These are phyloP conservation scores for Phyllosticta paracitricarpa DNA, from an alignment of 2,329 filamentous ascomycete species.

Conservation along the genomic window DNA sequence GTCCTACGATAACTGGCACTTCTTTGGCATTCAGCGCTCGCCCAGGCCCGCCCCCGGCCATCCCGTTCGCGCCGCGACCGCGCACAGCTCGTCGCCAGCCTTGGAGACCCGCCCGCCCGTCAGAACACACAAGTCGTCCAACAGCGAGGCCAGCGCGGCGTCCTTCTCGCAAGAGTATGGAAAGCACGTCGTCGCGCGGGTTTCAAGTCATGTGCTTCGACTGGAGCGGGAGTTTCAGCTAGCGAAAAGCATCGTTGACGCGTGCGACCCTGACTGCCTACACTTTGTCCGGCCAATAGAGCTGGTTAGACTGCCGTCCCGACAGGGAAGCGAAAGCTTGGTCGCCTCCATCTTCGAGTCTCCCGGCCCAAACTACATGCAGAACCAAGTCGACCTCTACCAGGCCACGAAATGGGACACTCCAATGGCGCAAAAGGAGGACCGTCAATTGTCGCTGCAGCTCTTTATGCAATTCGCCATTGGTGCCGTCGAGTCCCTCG, in stretches of 20 bases:
- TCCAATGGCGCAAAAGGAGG: constrained; percentile 14
- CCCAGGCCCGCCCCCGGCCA: not conserved
- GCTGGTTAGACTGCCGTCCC: constrained; percentile 58
- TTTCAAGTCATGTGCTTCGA: constrained; percentile 72
- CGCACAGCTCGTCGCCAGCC: constrained; percentile 20
- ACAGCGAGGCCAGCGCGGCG: constrained; percentile 25
- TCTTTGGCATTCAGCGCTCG: constrained; percentile 31
- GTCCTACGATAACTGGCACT: constrained; percentile 80
- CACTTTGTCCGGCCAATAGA: constrained; percentile 78
- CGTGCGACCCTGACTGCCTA: constrained; percentile 60
- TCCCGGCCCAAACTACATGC: constrained; percentile 63
- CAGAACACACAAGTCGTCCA: constrained; percentile 24
- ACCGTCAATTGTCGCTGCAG: constrained; percentile 57
- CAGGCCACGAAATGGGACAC: constrained; percentile 11
- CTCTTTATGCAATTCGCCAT: constrained; percentile 86
- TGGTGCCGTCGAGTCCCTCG: constrained; percentile 73
- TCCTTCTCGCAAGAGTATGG: constrained; percentile 31
- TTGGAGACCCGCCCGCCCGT: constrained; percentile 21
- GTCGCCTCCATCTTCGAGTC: constrained; percentile 74
- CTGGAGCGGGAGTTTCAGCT: constrained; percentile 85
- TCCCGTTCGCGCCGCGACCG: constrained; percentile 13
- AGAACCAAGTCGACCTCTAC: constrained; percentile 58
- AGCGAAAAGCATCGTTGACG: constrained; percentile 59
- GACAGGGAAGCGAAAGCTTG: constrained; percentile 62
- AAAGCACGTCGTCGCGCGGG: constrained; percentile 61